phyloP scores from a whole-genome alignment of 768 basidiomycete species.

The Coprinopsis marcescibilis region DNA sequence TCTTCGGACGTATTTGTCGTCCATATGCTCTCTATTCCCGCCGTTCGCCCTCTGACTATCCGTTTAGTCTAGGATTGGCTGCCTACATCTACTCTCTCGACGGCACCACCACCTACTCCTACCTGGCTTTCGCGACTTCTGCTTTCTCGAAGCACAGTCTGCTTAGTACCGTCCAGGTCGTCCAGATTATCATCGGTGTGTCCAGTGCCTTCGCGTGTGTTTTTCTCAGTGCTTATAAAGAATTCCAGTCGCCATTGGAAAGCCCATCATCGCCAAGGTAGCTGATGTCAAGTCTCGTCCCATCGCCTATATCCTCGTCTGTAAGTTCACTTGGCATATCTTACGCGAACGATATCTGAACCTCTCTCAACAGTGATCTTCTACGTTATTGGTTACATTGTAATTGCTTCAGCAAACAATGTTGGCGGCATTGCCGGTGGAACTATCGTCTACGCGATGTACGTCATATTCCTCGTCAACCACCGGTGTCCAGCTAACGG shows the following conservation, averaged over 20 bases:
- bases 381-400: conserved; percentile 52
- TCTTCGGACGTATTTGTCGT: not conserved
- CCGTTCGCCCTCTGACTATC: not conserved
- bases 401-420: conserved; percentile 46
- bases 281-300: conserved; percentile 68
- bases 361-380: conserved; percentile 36
- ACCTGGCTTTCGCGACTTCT: conserved; percentile 53
- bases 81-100: conserved; percentile 78
- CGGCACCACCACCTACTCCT: conserved; percentile 60
- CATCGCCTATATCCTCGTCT: conserved; percentile 50
- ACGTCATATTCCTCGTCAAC: conserved; percentile 18
- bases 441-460: conserved; percentile 55
- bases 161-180: conserved; percentile 48
- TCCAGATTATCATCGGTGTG: conserved; percentile 50
- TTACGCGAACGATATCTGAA: not conserved
- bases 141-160: conserved; percentile 48
- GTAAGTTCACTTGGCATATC: conserved; percentile 29
- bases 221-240: conserved; percentile 2
- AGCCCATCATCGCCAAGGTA: conserved; percentile 70
- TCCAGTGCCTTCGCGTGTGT: not conserved
- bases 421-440: conserved; percentile 45
- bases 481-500: conserved; percentile 3
- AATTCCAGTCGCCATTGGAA: conserved; percentile 36
- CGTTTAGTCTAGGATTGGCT: conserved; percentile 49
- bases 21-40: not conserved